Evolutionary conservation across 1,284 basidiomycete species (phyloP).

Genomic region (Macrocystidia cucumis): DNA sequence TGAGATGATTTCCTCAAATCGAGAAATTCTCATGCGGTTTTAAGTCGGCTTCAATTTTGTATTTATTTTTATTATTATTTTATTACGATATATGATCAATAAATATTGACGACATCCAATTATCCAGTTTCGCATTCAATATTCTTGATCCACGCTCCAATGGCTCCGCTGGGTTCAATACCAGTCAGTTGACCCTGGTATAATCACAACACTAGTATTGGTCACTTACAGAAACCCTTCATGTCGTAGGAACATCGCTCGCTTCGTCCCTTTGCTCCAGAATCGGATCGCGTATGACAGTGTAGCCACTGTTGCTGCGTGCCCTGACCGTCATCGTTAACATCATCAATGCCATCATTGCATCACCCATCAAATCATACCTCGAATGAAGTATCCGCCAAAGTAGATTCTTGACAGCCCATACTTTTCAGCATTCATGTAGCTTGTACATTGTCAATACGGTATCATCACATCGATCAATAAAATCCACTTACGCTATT

Average conservation of each 20-base stretch:
- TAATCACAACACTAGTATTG: slow-evolving; percentile 7
- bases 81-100: slow-evolving; percentile 8
- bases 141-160: slow-evolving; percentile 96
- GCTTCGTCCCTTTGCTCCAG: slow-evolving; percentile 98
- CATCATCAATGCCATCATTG: slow-evolving; percentile 5
- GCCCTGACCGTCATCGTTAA: slow-evolving; percentile 45
- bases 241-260: slow-evolving; percentile 93
- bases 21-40: too few species aligned
- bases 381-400: slow-evolving; percentile 98
- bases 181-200: slow-evolving; percentile 11
- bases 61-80: too few species aligned
- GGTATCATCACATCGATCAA: slow-evolving; percentile 6
- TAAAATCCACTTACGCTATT: slow-evolving; percentile 76
- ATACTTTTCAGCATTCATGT: slow-evolving; percentile 99
- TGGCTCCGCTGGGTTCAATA: slow-evolving; percentile 60
- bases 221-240: slow-evolving; percentile 91
- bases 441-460: slow-evolving; percentile 42
- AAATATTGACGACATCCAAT: slow-evolving; percentile 2
- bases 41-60: too few species aligned
- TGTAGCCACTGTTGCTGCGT: slow-evolving; percentile 95
- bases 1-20: too few species aligned
- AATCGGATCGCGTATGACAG: slow-evolving; percentile 98
- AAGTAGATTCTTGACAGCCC: slow-evolving; percentile 97
- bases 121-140: too few species aligned
- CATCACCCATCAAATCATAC: slow-evolving; percentile 30